Evolutionary conservation across 2,329 filamentous ascomycete species (phyloP), one percentile per base, ranked within the genome.

Genomic region (Chrysosporium keratinophilum): DNA sequence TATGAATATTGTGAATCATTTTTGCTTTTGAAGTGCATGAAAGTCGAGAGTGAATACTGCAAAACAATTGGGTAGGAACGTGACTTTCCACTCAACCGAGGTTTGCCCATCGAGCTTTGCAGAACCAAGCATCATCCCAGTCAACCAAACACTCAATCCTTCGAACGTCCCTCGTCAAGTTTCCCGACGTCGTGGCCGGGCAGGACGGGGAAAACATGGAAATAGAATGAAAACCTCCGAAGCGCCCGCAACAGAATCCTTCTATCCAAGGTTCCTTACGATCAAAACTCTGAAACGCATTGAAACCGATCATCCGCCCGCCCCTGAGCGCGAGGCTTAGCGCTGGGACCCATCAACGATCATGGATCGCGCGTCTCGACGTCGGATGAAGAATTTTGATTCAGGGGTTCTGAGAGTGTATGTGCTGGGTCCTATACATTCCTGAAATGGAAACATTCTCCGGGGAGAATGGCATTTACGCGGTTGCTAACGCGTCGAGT

Each of bases 401-500:
- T 54, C 53, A 17, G n/a, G 35, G 34, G 37, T 57, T 6, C 44
- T 58, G n/a, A 57, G 55, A 51, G 49, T 52, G 57, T 58, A 54
- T 28, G 57, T 57, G 9, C 43, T 39, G 14, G 39, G n/a, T 14
- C 14, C 42, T 34, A n/a, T 15, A 37, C 10, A 37, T 37, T 37
- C 35, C 35, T 37, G 11, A 12, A 37, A 37, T 37, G 15, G 39
- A 17, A 45, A 35, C 35, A 20, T 37, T 45, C 3, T 15, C 19
- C 5, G 15, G 17, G 7, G n/a, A 46, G 28, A 20, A 6, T 23
- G 10, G 7, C 7, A 47, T 20, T 4, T 31, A 44, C 44, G 28
- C 28, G 17, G 14, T 50, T 39, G 41, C 50, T 52, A 44, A 52
- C 42, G 42, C 41, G 40, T 52, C 41, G 15, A 28, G 3, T 12